Evolutionary conservation across 2,329 filamentous ascomycete genomes (phyloP).

Genomic region (Plectosphaerella cucumerina): DNA sequence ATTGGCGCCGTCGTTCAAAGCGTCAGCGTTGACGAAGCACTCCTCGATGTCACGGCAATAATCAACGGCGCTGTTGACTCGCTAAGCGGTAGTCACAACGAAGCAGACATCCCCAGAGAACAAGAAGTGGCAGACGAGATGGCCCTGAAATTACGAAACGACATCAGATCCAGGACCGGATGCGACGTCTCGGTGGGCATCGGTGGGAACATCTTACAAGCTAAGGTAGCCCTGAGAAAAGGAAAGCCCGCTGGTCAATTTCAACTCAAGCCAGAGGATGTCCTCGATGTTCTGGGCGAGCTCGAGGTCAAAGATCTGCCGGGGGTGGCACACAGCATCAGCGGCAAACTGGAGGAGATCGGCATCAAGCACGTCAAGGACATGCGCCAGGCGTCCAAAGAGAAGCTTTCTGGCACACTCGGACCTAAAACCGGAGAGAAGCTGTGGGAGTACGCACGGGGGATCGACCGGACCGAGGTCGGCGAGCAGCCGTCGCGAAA

Average conservation of each 20-base stretch:
- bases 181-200: slow-evolving; percentile 93
- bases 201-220: slow-evolving; percentile 82
- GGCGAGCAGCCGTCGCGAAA: slow-evolving; percentile 83
- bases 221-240: slow-evolving; percentile 84
- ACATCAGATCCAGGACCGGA: slow-evolving; percentile 69
- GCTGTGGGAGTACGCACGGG: slow-evolving; percentile 84
- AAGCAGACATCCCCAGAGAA: slow-evolving; percentile 71
- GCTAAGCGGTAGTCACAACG: slow-evolving; percentile 58
- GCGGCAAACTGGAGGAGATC: slow-evolving; percentile 82
- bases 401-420: slow-evolving; percentile 66
- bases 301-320: slow-evolving; percentile 79
- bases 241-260: slow-evolving; percentile 94
- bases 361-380: slow-evolving; percentile 81
- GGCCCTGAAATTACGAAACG: slow-evolving; percentile 60
- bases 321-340: slow-evolving; percentile 87
- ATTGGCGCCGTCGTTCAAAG: slow-evolving; percentile 86
- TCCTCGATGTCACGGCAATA: slow-evolving; percentile 74
- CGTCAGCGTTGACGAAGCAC: slow-evolving; percentile 92
- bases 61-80: slow-evolving; percentile 64
- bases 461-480: slow-evolving; percentile 81
- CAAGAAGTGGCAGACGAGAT: slow-evolving; percentile 74
- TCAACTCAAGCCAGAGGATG: slow-evolving; percentile 77
- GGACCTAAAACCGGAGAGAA: slow-evolving; percentile 92
- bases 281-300: slow-evolving; percentile 71
- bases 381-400: slow-evolving; percentile 70